phyloP scores from a whole-genome alignment of 768 basidiomycete genomes.

The Lyophyllum decastes region DNA sequence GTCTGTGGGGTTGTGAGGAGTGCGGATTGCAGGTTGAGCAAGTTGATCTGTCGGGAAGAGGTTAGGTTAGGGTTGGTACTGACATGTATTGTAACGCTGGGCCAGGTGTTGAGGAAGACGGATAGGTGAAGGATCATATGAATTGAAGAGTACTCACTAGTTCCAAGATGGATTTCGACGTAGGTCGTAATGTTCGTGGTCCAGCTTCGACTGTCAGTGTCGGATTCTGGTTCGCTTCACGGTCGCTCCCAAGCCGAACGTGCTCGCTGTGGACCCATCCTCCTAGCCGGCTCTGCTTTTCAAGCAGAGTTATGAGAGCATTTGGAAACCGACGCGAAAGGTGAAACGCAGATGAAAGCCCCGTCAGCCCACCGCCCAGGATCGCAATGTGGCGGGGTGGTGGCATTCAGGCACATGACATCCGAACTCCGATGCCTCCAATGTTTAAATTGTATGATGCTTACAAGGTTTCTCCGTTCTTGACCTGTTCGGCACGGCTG shows the following conservation, averaged over 20 bases:
- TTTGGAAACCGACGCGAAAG: conserved; percentile 66
- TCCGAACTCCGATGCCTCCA: neutral
- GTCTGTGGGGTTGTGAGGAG: conserved; percentile 68
- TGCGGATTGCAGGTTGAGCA: conserved; percentile 59
- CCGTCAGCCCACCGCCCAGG: conserved; percentile 81
- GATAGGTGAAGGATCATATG: neutral
- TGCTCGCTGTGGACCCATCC: conserved; percentile 83
- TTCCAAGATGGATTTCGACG: conserved; percentile 71
- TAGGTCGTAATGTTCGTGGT: conserved; percentile 83
- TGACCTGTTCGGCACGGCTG: no score
- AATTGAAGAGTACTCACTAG: conserved; percentile 52
- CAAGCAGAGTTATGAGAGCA: conserved; percentile 65
- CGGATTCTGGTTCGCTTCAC: conserved; percentile 4
- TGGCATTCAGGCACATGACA: neutral
- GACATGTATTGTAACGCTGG: neutral
- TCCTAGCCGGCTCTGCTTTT: conserved; percentile 64
- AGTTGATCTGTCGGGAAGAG: conserved; percentile 59
- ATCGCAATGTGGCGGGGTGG: conserved; percentile 52
- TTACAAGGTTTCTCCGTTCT: no score
- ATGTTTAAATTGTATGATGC: neutral
- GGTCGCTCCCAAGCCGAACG: conserved; percentile 35
- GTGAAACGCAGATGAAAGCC: conserved; percentile 81
- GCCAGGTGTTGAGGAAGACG: neutral
- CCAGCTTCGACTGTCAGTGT: conserved; percentile 78
- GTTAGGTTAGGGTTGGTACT: neutral